phyloP scores from a whole-genome alignment of 2,329 filamentous ascomycete genomes.

The Xylaria hypoxylon region DNA sequence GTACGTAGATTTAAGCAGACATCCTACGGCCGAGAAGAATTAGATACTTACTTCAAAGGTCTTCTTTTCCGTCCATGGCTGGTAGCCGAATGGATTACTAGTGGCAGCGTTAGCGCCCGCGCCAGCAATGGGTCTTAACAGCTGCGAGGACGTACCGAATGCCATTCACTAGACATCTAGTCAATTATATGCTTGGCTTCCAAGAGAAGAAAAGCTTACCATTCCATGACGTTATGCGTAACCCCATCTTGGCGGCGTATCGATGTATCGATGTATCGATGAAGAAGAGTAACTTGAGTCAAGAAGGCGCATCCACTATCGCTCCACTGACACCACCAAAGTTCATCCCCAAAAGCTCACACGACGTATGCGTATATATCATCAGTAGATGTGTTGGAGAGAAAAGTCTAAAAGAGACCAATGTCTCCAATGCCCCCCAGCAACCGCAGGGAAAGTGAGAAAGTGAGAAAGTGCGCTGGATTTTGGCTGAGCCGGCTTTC shows the following conservation, averaged over 20 bases:
- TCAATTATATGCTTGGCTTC: slow-evolving; percentile 41
- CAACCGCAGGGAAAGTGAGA: background rate
- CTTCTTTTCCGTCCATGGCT: slow-evolving; percentile 80
- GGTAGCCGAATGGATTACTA: slow-evolving; percentile 85
- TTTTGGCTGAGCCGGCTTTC: background rate
- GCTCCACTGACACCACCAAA: slow-evolving; percentile 20
- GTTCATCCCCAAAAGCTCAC: slow-evolving; percentile 29
- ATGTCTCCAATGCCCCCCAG: background rate
- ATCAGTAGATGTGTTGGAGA: slow-evolving; percentile 12
- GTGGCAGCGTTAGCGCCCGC: slow-evolving; percentile 39
- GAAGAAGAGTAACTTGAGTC: slow-evolving; percentile 17
- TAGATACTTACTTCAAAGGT: slow-evolving; percentile 69
- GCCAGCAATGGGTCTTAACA: background rate
- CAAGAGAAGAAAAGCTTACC: slow-evolving; percentile 61
- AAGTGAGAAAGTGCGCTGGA: background rate
- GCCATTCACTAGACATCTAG: slow-evolving; percentile 73
- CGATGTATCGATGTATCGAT: too few relatives aligned
- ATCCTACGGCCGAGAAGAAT: background rate
- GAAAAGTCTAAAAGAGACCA: background rate
- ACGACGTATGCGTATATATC: slow-evolving; percentile 9
- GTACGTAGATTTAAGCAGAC: slow-evolving; percentile 9
- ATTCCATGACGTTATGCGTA: slow-evolving; percentile 90
- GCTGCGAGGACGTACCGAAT: slow-evolving; percentile 68
- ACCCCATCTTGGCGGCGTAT: slow-evolving; percentile 65
- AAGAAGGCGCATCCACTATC: slow-evolving; percentile 22